phyloP scores from a whole-genome alignment of 345 rosid genomes.

The Populus pruinosa region DNA sequence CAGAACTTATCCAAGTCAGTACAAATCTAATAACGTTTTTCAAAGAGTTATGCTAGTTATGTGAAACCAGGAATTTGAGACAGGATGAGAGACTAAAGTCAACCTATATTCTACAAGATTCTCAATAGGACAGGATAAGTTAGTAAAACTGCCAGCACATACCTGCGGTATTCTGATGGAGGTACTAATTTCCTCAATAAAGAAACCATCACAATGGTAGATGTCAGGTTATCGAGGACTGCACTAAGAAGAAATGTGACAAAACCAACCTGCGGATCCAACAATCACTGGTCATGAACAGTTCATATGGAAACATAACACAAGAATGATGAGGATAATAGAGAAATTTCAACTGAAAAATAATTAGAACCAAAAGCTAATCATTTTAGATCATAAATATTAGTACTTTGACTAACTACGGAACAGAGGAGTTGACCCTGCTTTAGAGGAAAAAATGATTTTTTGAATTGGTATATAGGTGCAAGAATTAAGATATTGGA shows the following conservation, averaged over 20 bases:
- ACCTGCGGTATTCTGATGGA: conserved; percentile 92
- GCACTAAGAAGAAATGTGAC: conserved; percentile 92
- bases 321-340: not conserved
- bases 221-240: conserved; percentile 88
- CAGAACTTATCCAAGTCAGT: not conserved
- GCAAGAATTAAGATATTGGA: not conserved
- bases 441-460: not conserved
- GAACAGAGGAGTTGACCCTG: not conserved
- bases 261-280: conserved; percentile 66
- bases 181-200: conserved; percentile 83
- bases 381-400: not conserved
- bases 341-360: not conserved
- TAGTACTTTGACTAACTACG: not conserved
- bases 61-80: not conserved
- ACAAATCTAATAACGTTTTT: not conserved
- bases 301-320: not conserved
- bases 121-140: not conserved
- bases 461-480: not conserved
- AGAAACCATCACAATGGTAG: conserved; percentile 96
- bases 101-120: not conserved
- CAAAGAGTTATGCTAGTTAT: not conserved
- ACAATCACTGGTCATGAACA: conserved; percentile 20
- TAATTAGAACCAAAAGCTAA: not conserved
- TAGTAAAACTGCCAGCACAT: conserved; percentile 28
- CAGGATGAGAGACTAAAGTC: not conserved